Base-by-base conservation (phyloP, 257 asterid genomes). In the Penstemon davidsonii region DNA sequence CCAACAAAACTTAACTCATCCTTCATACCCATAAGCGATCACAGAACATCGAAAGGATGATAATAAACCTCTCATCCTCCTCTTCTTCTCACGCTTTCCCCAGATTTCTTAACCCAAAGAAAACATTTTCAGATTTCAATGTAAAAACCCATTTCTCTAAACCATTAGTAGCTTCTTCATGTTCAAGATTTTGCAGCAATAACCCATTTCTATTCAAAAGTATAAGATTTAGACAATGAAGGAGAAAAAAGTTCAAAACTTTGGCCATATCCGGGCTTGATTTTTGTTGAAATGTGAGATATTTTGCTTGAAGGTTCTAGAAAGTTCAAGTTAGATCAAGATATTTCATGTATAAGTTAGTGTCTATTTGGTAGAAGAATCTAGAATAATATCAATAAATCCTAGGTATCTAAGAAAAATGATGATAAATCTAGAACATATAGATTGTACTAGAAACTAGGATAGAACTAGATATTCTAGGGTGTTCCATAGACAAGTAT, bases 251-350 rank as follows among this genome's bases (percentile, higher is more conserved):
- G 54, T 79, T 81, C 41, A 76, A 60, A 59, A 73, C 83, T 76
- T 73, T 67, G 75, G 96, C 95, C 11, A 7, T 88, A 44, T 57
- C 82, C 3, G 97, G 92, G 66, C 77, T 93, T 41, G 97, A 85
- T 72, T 15, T 15, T 15, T 15, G 18, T 15, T 15, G 18, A 15
- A 15, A 15, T 15, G 18, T 15, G 18, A 15, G 18, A 15, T 15
- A 15, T 15, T 15, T 15, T 15, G 18, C 18, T 15, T 15, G 18
- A 15, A 15, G 18, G 18, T 15, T 15, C 18, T 15, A 15, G 18
- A 15, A 15, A 15, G 18, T 15, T 15, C 18, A 15, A 15, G 18
- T 15, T 15, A 15, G 18, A 15, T 15, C 18, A 15, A 15, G 18
- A 15, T 15, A 15, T 15, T 15, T 15, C 18, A 15, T 15, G 18